Evolutionary conservation across 441 rosid species (phyloP).

Genomic region (Manihot esculenta): DNA sequence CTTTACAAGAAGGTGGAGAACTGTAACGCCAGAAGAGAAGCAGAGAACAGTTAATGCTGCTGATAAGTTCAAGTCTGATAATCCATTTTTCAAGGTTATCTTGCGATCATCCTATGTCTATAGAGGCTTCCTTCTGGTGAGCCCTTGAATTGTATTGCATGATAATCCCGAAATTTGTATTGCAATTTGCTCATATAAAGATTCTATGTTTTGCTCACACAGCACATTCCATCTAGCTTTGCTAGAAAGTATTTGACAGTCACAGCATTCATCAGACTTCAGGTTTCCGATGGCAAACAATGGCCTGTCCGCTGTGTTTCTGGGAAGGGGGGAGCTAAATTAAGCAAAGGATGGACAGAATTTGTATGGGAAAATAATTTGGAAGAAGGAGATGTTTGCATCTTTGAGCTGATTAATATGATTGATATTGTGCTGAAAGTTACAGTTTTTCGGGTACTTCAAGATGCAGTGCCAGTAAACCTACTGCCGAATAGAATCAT

Average conservation of each 20-base stretch:
- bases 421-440: conserved; percentile 39
- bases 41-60: conserved; percentile 29
- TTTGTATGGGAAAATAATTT: conserved; percentile 40
- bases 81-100: conserved; percentile 40
- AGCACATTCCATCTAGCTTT: conserved; percentile 43
- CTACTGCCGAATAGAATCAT: background rate
- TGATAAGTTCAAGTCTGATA: conserved; percentile 29
- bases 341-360: conserved; percentile 46
- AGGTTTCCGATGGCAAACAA: conserved; percentile 32
- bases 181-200: background rate
- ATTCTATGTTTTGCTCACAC: conserved; percentile 20
- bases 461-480: conserved; percentile 13
- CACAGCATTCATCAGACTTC: conserved; percentile 33
- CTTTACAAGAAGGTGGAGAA: conserved; percentile 27
- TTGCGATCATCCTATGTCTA: conserved; percentile 39
- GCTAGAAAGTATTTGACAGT: conserved; percentile 30
- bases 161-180: background rate
- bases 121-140: conserved; percentile 38
- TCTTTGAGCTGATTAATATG: conserved; percentile 39
- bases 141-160: conserved; percentile 6
- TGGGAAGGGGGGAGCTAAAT: conserved; percentile 18
- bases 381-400: conserved; percentile 47
- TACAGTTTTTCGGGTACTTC: conserved; percentile 39
- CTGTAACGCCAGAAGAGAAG: conserved; percentile 31
- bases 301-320: conserved; percentile 38